Percentiles rank a stretch among this genome's conserved stretches.
Conservation (phyloP, 2,329 filamentous ascomycete genomes). For the Aureobasidium sp. region DNA sequence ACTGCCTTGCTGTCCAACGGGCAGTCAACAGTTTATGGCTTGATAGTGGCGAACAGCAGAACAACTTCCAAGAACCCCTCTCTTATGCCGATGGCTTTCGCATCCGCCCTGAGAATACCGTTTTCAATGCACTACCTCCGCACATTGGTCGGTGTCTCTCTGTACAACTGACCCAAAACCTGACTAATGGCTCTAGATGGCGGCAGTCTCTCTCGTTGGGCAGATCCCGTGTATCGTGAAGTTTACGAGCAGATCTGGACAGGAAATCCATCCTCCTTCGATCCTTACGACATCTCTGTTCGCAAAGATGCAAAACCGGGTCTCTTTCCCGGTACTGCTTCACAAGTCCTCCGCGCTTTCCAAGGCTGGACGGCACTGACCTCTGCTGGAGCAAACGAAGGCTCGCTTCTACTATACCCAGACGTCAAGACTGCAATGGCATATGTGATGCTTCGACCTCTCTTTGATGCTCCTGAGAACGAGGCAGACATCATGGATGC, state of each 20-base stretch:
- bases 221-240: background rate
- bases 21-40: background rate
- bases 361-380: conserved; percentile 12
- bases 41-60: background rate
- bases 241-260: background rate
- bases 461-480: background rate
- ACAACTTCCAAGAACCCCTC: background rate
- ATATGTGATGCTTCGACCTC: conserved; percentile 5
- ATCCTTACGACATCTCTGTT: background rate
- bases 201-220: conserved; percentile 9
- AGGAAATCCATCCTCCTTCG: background rate
- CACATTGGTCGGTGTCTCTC: background rate
- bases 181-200: background rate
- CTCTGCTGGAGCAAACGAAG: conserved; percentile 3
- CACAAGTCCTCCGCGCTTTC: background rate
- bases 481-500: background rate
- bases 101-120: background rate
- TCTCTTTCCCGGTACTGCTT: background rate
- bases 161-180: too few species aligned
- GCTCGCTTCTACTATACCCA: conserved; percentile 1
- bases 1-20: background rate
- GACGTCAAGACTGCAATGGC: conserved; percentile 5
- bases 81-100: conserved; percentile 5
- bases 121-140: background rate
- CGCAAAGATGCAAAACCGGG: conserved; percentile 5